These are phyloP conservation scores for Heliamphora pulchella DNA, from an alignment of 179 eudicot genomes.

Conservation along the genomic window DNA sequence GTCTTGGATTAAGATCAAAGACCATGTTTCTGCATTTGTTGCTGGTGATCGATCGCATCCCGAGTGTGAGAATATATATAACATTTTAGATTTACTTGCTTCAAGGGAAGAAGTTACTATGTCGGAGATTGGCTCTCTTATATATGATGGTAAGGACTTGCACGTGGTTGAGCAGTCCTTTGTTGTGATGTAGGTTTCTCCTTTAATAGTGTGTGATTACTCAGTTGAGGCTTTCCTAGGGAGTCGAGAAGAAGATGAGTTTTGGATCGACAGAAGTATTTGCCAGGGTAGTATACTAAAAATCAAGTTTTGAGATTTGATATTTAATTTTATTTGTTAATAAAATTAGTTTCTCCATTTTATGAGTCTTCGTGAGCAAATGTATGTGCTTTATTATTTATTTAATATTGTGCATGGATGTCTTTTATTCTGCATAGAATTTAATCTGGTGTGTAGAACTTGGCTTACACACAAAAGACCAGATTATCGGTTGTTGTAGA, in stretches of 20 bases:
- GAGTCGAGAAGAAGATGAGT: not conserved
- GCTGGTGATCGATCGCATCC: constrained; percentile 65
- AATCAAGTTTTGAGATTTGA: no score
- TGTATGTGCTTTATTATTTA: no score
- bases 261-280: no score
- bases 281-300: no score
- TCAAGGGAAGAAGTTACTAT: constrained; percentile 30
- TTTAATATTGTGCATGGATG: no score
- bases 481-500: no score
- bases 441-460: no score
- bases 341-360: no score
- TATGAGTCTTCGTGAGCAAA: no score
- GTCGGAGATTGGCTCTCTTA: constrained; percentile 30
- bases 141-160: constrained; percentile 17
- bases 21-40: constrained; percentile 54
- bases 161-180: not conserved
- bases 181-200: not conserved
- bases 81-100: constrained; percentile 41
- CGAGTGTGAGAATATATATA: constrained; percentile 35
- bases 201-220: not conserved
- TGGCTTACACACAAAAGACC: no score
- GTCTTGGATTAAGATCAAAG: constrained; percentile 70
- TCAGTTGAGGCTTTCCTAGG: not conserved
- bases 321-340: no score
- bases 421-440: no score